Evolutionary conservation across 805 yeast species (phyloP).

Genomic region (Candida pseudoglaebosa): DNA sequence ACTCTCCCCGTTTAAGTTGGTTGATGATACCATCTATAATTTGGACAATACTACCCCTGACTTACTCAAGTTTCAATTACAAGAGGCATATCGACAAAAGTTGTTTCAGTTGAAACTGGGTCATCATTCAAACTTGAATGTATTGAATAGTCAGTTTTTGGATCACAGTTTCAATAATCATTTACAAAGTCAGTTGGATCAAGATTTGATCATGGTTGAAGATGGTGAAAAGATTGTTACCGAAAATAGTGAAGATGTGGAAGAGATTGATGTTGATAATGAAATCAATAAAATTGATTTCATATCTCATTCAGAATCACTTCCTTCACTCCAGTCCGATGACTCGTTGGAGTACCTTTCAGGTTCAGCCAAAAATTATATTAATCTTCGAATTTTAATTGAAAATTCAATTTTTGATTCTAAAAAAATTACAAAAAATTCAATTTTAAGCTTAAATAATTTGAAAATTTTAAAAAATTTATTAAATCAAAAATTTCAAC

Average conservation of each 20-base stretch:
- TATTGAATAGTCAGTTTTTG: constrained; percentile 20
- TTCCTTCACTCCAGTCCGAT: constrained; percentile 5
- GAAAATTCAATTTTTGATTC: constrained; percentile 43
- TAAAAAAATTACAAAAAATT: constrained; percentile 28
- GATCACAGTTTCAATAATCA: constrained; percentile 31
- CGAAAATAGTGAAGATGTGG: constrained; percentile 17
- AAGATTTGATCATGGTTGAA: constrained; percentile 19
- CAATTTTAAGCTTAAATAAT: constrained; percentile 28
- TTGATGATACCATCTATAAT: constrained; percentile 23
- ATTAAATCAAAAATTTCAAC: neutral
- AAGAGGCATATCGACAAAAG: constrained; percentile 32
- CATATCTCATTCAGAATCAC: neutral
- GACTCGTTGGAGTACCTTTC: constrained; percentile 12
- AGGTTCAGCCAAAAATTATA: constrained; percentile 21
- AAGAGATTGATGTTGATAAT: constrained; percentile 15
- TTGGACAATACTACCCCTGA: constrained; percentile 40
- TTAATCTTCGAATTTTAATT: constrained; percentile 40
- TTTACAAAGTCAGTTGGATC: constrained; percentile 28
- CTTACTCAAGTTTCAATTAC: constrained; percentile 39
- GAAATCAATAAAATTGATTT: no score
- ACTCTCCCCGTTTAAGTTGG: constrained; percentile 33
- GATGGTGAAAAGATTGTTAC: constrained; percentile 19
- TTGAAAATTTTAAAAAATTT: constrained; percentile 24
- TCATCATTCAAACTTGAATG: constrained; percentile 11
- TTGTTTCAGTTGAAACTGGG: constrained; percentile 14